These are phyloP conservation scores for Xylariales sp. DNA, from an alignment of 2,329 filamentous ascomycete genomes.

Conservation along the genomic window DNA sequence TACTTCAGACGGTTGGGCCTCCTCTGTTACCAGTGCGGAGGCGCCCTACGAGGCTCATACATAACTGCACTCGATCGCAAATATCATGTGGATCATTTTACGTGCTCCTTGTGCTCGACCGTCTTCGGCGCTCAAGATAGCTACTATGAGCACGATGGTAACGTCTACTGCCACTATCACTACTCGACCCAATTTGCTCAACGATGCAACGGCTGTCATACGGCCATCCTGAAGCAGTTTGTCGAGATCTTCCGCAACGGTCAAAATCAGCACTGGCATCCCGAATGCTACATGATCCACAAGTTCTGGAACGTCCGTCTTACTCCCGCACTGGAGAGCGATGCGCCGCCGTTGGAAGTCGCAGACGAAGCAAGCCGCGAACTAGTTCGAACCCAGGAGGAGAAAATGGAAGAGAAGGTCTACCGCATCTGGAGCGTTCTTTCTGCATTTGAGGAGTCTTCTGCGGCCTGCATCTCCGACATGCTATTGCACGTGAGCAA, in stretches of 20 bases:
- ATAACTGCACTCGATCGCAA: constrained; percentile 97
- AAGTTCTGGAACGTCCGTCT: constrained; percentile 99
- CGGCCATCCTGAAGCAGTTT: constrained; percentile 96
- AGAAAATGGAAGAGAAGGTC: constrained; percentile 95
- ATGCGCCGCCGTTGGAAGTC: constrained; percentile 38
- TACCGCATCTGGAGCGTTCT: constrained; percentile 97
- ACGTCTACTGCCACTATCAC: constrained; percentile 97
- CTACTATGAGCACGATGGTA: constrained; percentile 96
- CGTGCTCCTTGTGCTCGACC: constrained; percentile 92
- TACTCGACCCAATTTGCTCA: constrained; percentile 98
- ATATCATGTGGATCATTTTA: constrained; percentile 99
- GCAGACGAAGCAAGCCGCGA: constrained; percentile 62
- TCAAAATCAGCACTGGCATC: constrained; percentile 98
- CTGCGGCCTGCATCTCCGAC: constrained; percentile 95
- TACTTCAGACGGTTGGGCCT: constrained; percentile 92
- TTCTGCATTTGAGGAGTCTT: constrained; percentile 95
- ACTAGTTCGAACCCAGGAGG: constrained; percentile 76
- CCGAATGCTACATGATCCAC: constrained; percentile 99
- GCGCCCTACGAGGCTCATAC: constrained; percentile 90
- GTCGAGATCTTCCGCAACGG: constrained; percentile 98
- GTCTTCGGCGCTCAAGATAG: constrained; percentile 98
- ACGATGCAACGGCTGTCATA: constrained; percentile 93
- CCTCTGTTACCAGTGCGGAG: constrained; percentile 86
- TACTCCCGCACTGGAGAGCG: constrained; percentile 52
- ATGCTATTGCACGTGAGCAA: constrained; percentile 99